Percentiles rank a stretch among this genome's conserved stretches.
Evolutionary conservation across 805 yeast genomes (phyloP).

Genomic region (Zygosaccharomyces kombuchaensis): DNA sequence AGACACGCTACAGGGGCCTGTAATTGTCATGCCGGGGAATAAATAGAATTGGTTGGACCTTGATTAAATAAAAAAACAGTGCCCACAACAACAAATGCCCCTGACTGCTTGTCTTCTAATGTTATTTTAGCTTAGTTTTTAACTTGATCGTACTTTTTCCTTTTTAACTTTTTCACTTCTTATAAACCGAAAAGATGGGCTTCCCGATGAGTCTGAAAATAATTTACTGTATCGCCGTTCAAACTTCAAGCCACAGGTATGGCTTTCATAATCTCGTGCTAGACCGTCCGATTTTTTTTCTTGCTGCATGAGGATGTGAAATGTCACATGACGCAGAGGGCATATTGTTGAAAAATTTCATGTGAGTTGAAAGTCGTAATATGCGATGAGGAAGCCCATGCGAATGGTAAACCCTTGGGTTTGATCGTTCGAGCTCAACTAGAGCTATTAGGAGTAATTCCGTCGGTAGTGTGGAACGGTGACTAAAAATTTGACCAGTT

Average conservation of each 20-base stretch:
- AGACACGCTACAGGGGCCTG: slow-evolving; percentile 8
- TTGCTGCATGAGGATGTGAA: neutral
- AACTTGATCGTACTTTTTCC: neutral
- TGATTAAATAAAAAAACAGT: neutral
- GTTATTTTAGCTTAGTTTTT: neutral
- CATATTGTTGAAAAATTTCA: neutral
- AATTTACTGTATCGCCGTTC: neutral
- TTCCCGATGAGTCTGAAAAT: slow-evolving; percentile 1
- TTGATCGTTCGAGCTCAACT: neutral
- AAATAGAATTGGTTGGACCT: neutral
- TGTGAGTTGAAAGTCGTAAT: neutral
- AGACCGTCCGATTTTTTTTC: neutral
- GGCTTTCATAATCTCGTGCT: neutral
- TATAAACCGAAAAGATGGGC: slow-evolving; percentile 2
- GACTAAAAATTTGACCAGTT: neutral
- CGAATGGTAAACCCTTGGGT: neutral
- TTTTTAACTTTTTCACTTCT: neutral
- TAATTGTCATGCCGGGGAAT: slow-evolving; percentile 7
- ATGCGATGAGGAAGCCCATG: neutral
- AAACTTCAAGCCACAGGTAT: slow-evolving; percentile 5
- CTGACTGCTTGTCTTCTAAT: neutral
- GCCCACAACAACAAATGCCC: neutral
- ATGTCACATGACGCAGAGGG: neutral
- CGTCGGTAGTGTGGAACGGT: neutral
- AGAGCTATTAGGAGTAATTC: neutral